Evolutionary conservation across 805 yeast genomes (phyloP).

Genomic region (Jamesozyma hellenica): DNA sequence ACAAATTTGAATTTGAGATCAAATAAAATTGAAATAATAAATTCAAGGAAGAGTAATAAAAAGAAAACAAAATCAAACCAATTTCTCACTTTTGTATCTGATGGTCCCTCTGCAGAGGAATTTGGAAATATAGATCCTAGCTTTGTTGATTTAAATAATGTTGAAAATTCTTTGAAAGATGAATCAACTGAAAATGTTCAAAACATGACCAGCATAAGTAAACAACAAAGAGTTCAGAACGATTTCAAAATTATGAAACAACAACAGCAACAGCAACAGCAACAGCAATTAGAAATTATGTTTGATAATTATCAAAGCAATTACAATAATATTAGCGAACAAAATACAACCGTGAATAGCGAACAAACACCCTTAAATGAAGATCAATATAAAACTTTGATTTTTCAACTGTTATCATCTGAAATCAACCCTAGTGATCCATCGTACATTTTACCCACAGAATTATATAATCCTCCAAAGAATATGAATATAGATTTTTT

Average conservation of each 20-base stretch:
- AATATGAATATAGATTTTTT: constrained; percentile 56
- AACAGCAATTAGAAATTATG: neutral
- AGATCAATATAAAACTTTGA: constrained; percentile 22
- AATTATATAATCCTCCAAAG: constrained; percentile 47
- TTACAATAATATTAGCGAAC: neutral
- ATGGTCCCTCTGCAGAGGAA: constrained; percentile 9
- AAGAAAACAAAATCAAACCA: constrained; percentile 1
- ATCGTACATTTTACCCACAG: constrained; percentile 25
- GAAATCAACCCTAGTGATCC: constrained; percentile 24
- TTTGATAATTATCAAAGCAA: neutral
- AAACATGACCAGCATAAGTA: neutral
- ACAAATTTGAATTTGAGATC: neutral
- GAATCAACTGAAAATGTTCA: no score
- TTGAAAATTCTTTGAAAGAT: neutral
- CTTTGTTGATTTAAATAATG: neutral
- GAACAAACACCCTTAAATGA: neutral
- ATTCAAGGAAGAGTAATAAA: neutral
- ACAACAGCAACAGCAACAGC: constrained; percentile 1
- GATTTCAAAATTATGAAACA: neutral
- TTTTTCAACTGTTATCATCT: constrained; percentile 24
- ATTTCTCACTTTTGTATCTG: constrained; percentile 14
- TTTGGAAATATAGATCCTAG: neutral
- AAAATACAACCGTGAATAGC: neutral
- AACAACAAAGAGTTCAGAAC: constrained; percentile 1
- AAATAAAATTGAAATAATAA: neutral